phyloP scores from a whole-genome alignment of 441 rosid species.

The Euphorbia celastroides region DNA sequence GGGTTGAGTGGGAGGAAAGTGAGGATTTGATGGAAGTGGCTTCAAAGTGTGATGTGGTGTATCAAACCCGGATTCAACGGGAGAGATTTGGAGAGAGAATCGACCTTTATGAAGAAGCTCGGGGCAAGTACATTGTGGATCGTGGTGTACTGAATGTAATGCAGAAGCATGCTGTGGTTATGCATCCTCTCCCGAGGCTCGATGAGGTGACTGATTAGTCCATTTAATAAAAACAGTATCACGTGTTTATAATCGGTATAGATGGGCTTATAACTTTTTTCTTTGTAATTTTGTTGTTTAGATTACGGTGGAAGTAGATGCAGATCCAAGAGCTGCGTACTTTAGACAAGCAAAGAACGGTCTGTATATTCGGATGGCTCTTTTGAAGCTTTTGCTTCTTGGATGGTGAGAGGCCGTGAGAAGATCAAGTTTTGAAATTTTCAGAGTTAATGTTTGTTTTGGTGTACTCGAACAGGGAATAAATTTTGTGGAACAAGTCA shows the following conservation, averaged over 20 bases:
- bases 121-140: conserved; percentile 85
- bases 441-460: background rate
- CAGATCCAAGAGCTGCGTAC: conserved; percentile 92
- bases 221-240: background rate
- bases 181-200: conserved; percentile 97
- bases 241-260: background rate
- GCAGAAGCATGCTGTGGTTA: conserved; percentile 84
- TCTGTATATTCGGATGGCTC: conserved; percentile 89
- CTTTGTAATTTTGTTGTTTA: conserved; percentile 11
- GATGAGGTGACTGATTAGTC: conserved; percentile 53
- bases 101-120: conserved; percentile 86
- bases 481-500: background rate
- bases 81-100: conserved; percentile 84
- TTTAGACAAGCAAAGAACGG: conserved; percentile 99
- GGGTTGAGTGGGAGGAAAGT: conserved; percentile 93
- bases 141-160: conserved; percentile 50
- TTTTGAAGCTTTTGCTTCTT: conserved; percentile 68
- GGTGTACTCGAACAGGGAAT: background rate
- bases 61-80: conserved; percentile 88
- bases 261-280: background rate
- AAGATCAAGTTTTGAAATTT: background rate
- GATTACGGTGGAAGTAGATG: conserved; percentile 84
- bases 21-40: conserved; percentile 77
- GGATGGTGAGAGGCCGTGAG: conserved; percentile 45
- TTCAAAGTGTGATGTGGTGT: conserved; percentile 76